These are phyloP conservation scores for Fusarium proliferatum DNA, from an alignment of 2,329 filamentous ascomycete species.

Conservation along the genomic window DNA sequence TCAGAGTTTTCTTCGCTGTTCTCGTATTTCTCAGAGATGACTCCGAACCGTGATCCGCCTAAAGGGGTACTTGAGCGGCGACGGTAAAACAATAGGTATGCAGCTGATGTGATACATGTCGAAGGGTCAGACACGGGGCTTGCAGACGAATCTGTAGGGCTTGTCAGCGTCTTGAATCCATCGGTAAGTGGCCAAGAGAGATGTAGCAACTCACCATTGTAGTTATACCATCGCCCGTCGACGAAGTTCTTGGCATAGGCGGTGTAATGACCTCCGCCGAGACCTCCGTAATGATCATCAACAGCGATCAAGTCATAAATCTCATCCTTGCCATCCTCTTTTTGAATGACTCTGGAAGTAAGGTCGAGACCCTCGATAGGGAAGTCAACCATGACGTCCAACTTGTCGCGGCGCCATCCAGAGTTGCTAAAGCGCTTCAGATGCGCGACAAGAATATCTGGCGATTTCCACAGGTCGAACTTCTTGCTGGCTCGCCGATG, in stretches of 20 bases:
- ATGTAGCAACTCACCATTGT: constrained; percentile 77
- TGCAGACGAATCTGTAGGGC: constrained; percentile 76
- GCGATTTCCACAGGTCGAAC: constrained; percentile 95
- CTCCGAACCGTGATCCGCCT: constrained; percentile 79
- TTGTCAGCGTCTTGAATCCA: constrained; percentile 53
- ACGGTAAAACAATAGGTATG: constrained; percentile 96
- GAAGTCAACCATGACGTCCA: constrained; percentile 92
- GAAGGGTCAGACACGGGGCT: constrained; percentile 68
- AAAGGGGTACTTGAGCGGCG: constrained; percentile 81
- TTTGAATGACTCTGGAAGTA: constrained; percentile 79
- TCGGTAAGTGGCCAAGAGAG: background rate
- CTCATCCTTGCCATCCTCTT: constrained; percentile 82
- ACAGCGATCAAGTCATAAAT: constrained; percentile 95
- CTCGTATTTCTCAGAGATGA: constrained; percentile 74
- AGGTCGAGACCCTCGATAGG: constrained; percentile 89
- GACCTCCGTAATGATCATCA: constrained; percentile 93
- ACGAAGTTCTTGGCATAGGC: constrained; percentile 94
- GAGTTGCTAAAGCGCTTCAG: constrained; percentile 94
- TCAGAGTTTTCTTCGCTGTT: constrained; percentile 59
- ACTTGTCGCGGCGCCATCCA: constrained; percentile 85
- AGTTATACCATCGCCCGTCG: constrained; percentile 92
- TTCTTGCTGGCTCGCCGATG: constrained; percentile 94
- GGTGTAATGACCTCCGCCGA: constrained; percentile 96
- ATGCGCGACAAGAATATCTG: constrained; percentile 94
- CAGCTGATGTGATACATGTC: constrained; percentile 76